phyloP scores from a whole-genome alignment of 1,284 basidiomycete species.

The Ceratobasidium sp. region DNA sequence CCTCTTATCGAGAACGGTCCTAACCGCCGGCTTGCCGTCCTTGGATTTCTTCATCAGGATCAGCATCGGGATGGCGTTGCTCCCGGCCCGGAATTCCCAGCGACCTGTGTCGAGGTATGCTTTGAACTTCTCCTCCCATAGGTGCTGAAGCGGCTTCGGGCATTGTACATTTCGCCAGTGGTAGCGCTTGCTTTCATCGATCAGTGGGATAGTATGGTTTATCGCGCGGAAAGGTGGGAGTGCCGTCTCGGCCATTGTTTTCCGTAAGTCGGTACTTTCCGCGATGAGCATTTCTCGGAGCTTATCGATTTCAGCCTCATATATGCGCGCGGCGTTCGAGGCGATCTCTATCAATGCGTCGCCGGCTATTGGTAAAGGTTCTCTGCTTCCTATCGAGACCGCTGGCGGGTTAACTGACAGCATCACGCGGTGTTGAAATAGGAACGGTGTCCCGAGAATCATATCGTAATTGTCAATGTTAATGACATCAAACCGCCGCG shows the following conservation, averaged over 20 bases:
- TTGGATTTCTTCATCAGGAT: constrained; percentile 56
- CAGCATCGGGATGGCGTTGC: constrained; percentile 57
- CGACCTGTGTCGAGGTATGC: constrained; percentile 50
- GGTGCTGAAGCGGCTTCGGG: constrained; percentile 54
- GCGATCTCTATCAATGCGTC: constrained; percentile 47
- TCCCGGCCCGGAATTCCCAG: constrained; percentile 54
- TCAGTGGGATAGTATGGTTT: constrained; percentile 60
- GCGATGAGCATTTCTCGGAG: constrained; percentile 44
- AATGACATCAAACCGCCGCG: constrained; percentile 33
- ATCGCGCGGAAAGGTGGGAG: constrained; percentile 58
- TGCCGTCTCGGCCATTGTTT: constrained; percentile 51
- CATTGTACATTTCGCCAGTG: constrained; percentile 55
- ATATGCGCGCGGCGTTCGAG: constrained; percentile 46
- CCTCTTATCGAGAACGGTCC: constrained; percentile 49
- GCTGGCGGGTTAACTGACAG: constrained; percentile 51
- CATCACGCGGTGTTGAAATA: constrained; percentile 53
- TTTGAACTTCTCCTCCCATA: constrained; percentile 54
- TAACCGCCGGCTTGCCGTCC: constrained; percentile 47
- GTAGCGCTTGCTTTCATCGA: constrained; percentile 56
- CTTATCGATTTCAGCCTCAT: constrained; percentile 40
- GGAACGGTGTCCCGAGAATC: constrained; percentile 56
- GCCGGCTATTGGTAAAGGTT: constrained; percentile 50
- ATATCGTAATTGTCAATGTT: constrained; percentile 53
- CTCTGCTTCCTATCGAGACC: constrained; percentile 50
- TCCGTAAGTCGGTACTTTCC: constrained; percentile 54